Evolutionary conservation across 202 grass and related monocot species (phyloP), one percentile per base, ranked within the genome.

Genomic region (Miscanthus sacchariflorus): DNA sequence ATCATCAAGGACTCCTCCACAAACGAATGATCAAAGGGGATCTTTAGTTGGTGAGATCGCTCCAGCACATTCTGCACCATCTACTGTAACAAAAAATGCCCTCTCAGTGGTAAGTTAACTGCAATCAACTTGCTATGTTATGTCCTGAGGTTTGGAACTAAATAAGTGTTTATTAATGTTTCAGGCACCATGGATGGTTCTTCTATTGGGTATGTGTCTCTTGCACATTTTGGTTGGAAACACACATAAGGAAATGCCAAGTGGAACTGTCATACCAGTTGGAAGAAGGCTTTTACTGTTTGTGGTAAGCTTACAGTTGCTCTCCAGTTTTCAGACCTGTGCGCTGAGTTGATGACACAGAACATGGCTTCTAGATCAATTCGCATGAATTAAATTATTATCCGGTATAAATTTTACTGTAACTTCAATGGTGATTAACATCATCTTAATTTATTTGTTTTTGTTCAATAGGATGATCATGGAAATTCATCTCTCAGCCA

Each of bases 271-370:
- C 77, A 91, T 99, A 88, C 81, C 66, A 72, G 52, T 93, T 0
- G 84, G 94, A 48, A 91, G 97, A 68, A 95, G 92, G 82, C 88
- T 92, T 76, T 95, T 99, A 86, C 72, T 88, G 74, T 92, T 93
- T 69, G 84, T 45, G 78, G 90, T 93, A 92, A 87, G 56, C 76
- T 87, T 54, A 72, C 82, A 70, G 5, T 75, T 76, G 49, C 76
- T 92, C 21, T 77, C 6, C 7, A 74, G n/a, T 86, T 59, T 42
- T 83, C 42, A 67, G 43, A 25, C 7, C 30, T 85, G 23, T 35
- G 45, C 30, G 17, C 24, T 90, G 46, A 14, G 17, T 33, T 33
- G 5, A 0, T 64, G 59, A 64, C 61, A 30, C 18, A 56, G 64
- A 76, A 61, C 76, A 30, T 80, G 23, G 25, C 80, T 84, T 81